Evolutionary conservation across 192 early-diverging fungal genomes (phyloP), one percentile per base, ranked within the genome.

Genomic region (Coemansia sp.): DNA sequence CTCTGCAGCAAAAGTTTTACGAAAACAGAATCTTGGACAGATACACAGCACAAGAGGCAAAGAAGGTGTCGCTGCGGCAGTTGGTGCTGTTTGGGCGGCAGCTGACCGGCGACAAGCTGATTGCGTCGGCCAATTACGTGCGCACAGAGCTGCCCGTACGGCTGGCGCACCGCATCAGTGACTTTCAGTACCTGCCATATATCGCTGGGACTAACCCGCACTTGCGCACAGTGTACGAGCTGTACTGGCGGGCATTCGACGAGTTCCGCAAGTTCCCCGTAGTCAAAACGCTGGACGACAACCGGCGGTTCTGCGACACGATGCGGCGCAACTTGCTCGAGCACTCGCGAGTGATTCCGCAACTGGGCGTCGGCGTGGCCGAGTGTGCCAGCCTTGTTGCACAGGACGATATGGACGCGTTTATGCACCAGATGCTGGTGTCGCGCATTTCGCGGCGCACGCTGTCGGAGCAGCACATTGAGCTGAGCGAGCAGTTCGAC

Each of bases 191-290:
- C 47, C 82, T 98, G 11, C 94, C 96, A 3, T 98, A 93, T 61
- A 90, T 95, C 29, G 91, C 94, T 1, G 96, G 94, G 7, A 93
- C 92, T 15, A 96, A 96, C 66, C 92, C 94, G 4, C 92, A 96
- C 65, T 87, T 96, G 58, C 85, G 90, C 70, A 77, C 67, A 17
- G 87, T 95, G 19, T 96, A 98, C 65, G 84, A 87, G 51, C 79
- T 96, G 49, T 98, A 96, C 73, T 96, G 94, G 96, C 82, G 86
- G n/a, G 94, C 94, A 0, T 96, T 98, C 71, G 93, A 96, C 52
- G 75, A 74, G 60, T 85, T 96, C 64, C 83, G 88, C 51, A 81
- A 86, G 59, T 76, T 93, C 19, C 85, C 88, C 9, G 63, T 67
- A 5, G 92, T 98, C 32, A 84, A 85, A 64, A 90, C 88, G 3